These are phyloP conservation scores for Diaporthe humulicola DNA, from an alignment of 2,329 filamentous ascomycete genomes.

Conservation along the genomic window DNA sequence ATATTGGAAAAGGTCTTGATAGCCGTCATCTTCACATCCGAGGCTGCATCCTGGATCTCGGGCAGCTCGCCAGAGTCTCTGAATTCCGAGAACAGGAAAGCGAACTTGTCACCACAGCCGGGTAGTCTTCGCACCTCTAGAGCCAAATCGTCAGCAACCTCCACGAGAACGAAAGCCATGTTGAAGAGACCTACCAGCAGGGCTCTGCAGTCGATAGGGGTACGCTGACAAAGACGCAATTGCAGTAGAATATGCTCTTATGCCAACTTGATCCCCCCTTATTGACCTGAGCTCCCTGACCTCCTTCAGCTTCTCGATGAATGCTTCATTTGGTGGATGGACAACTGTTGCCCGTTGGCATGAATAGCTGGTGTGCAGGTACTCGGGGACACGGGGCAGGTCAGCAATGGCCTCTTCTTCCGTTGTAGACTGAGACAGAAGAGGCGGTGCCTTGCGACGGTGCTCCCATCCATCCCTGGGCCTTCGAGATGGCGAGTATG, in stretches of 20 bases:
- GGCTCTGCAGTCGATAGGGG: constrained; percentile 63
- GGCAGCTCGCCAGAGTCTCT: constrained; percentile 68
- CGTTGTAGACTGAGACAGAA: constrained; percentile 80
- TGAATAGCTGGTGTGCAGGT: constrained; percentile 75
- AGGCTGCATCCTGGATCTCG: constrained; percentile 74
- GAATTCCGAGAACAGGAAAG: constrained; percentile 83
- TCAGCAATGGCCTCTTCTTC: constrained; percentile 74
- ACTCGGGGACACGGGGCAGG: constrained; percentile 78
- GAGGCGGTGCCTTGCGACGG: constrained; percentile 45
- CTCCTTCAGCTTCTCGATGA: constrained; percentile 80
- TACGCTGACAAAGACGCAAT: constrained; percentile 90
- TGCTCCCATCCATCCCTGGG: constrained; percentile 39
- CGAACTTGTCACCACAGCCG: constrained; percentile 85
- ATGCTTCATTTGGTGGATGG: constrained; percentile 78
- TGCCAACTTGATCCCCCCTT: constrained; percentile 81
- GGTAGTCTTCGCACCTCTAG: constrained; percentile 72
- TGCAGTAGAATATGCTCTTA: constrained; percentile 87
- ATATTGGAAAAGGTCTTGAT: constrained; percentile 84
- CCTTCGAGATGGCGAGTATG: constrained; percentile 28
- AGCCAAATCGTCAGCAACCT: background rate
- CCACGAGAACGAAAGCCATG: background rate
- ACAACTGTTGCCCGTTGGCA: constrained; percentile 83
- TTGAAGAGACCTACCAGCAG: constrained; percentile 54
- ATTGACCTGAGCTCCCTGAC: constrained; percentile 80
- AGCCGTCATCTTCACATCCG: constrained; percentile 73